Evolutionary conservation across 371 early-diverging fungal species (phyloP).

Genomic region (Apophysomyces ossiformis): DNA sequence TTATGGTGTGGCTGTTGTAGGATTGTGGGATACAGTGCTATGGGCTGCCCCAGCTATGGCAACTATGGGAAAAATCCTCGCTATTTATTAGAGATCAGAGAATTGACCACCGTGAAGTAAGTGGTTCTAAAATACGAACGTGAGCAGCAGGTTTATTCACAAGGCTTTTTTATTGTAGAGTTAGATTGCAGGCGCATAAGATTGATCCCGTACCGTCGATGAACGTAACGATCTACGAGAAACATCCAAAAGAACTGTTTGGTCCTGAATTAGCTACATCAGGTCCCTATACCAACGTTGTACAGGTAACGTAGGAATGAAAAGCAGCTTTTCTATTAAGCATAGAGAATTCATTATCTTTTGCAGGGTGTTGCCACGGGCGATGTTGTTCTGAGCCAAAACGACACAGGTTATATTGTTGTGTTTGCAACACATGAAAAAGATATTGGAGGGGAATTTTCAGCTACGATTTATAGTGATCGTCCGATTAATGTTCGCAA

Average conservation of each 20-base stretch:
- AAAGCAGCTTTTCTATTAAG: background rate
- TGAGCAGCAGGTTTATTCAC: background rate
- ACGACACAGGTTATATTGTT: conserved; percentile 58
- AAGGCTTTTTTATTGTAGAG: conserved; percentile 34
- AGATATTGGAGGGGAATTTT: conserved; percentile 57
- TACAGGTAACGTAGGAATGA: conserved; percentile 51
- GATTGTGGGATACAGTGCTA: conserved; percentile 65
- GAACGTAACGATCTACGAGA: conserved; percentile 73
- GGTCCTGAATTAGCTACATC: conserved; percentile 71
- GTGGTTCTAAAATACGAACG: conserved; percentile 4
- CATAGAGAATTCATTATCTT: background rate
- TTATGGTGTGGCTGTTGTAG: conserved; percentile 14
- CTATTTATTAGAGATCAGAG: conserved; percentile 64
- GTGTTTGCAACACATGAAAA: conserved; percentile 68
- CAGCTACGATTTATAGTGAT: conserved; percentile 63
- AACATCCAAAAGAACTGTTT: conserved; percentile 58
- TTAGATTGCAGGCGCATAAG: conserved; percentile 73
- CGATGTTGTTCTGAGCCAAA: conserved; percentile 54
- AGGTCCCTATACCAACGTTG: conserved; percentile 75
- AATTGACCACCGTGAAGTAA: conserved; percentile 67
- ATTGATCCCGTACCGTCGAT: conserved; percentile 71
- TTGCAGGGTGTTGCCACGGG: conserved; percentile 52
- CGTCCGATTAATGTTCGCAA: conserved; percentile 58
- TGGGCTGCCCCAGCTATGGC: conserved; percentile 69
- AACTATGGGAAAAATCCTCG: conserved; percentile 72